Percentiles rank a stretch among this genome's conserved stretches.
phyloP scores from a whole-genome alignment of 148 eudicot genomes.

The Persicaria tinctoria region DNA sequence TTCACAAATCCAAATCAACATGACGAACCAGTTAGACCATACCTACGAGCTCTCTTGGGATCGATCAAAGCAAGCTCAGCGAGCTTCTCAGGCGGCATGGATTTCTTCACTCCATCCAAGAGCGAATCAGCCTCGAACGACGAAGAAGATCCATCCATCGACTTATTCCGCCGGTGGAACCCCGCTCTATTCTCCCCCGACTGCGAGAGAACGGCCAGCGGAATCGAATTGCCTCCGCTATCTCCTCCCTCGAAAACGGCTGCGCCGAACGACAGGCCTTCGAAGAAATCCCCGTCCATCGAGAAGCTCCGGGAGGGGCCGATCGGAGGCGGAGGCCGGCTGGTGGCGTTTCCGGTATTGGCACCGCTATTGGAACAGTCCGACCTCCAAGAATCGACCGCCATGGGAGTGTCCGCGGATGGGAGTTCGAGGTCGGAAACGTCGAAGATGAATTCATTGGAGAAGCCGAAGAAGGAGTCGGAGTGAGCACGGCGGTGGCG shows the following conservation, averaged over 20 bases:
- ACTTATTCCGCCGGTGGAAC: constrained; percentile 46
- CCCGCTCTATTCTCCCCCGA: constrained; percentile 21
- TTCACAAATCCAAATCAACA: not conserved
- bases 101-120: constrained; percentile 53
- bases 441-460: constrained; percentile 47
- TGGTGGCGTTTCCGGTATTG: constrained; percentile 12
- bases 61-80: constrained; percentile 82
- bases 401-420: constrained; percentile 20
- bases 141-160: constrained; percentile 59
- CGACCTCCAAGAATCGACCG: constrained; percentile 25
- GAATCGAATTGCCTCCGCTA: constrained; percentile 13
- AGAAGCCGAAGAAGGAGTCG: constrained; percentile 62
- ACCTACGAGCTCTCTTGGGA: constrained; percentile 88
- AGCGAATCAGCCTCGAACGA: constrained; percentile 46
- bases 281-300: constrained; percentile 75
- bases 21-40: not conserved
- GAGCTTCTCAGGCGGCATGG: constrained; percentile 56
- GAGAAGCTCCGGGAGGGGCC: constrained; percentile 57
- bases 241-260: constrained; percentile 16
- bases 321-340: constrained; percentile 15
- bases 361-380: constrained; percentile 32
- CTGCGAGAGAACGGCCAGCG: constrained; percentile 14
- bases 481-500: constrained; percentile 80
- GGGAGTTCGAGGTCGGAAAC: constrained; percentile 27
- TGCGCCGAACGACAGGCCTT: constrained; percentile 36